Evolutionary conservation across 371 early-diverging fungal genomes (phyloP), one percentile per base, ranked within the genome.

Genomic region (Mucor racemosus): DNA sequence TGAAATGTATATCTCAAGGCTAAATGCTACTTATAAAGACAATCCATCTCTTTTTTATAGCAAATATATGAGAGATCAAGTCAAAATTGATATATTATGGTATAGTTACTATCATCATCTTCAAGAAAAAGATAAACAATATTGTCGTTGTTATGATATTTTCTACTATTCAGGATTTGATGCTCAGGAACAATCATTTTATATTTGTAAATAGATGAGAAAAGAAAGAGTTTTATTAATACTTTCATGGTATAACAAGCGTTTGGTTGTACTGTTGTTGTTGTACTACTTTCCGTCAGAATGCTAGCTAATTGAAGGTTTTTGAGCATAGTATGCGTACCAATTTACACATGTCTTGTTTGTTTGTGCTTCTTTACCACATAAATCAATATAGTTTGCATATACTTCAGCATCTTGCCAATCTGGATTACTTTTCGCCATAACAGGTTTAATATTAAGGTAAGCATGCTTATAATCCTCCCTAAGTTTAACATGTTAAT

Each of bases 81-180:
- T n/a, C n/a, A n/a, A n/a, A n/a, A n/a, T n/a, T n/a, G n/a, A n/a
- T n/a, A n/a, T n/a, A n/a, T 19, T 26, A 26, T 1, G 58, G 35
- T 31, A 19, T 26, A 13, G 0, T 26, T 53, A 78, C 81, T 78
- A 71, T 69, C 77, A 53, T 80, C 73, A 44, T 87, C 85, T 42
- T 81, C 80, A 1, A 85, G 85, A 3, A 87, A 64, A 65, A 84
- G 68, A 64, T 85, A 87, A 8, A 77, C 64, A 3, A 78, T 76
- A n/a, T 62, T 68, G 13, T 75, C 73, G 31, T 78, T 75, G 9
- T 75, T 72, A 58, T 84, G 78, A 21, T 75, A 80, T 31, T 76
- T 77, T 62, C 87, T 78, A 11, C 87, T 85, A 39, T 76, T 75
- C 14, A 69, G 65, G 44, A 75, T 79, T 7, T 68, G 62, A 61